Conservation (phyloP, 192 early-diverging fungal genomes). For the Backusella macrospora region DNA sequence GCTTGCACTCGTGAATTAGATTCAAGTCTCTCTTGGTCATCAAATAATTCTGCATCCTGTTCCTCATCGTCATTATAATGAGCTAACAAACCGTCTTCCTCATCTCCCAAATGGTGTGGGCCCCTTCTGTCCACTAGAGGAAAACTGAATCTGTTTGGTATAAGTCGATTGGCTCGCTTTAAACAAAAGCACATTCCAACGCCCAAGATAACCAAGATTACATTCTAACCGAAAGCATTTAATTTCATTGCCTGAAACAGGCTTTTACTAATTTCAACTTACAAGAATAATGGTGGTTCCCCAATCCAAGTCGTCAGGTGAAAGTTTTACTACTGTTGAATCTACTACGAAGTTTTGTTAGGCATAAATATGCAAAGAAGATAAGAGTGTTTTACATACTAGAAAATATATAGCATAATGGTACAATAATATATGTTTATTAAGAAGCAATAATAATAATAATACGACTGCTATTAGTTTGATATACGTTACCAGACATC, state of each 20-base stretch:
- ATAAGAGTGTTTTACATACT: too few relatives aligned
- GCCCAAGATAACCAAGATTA: slow-evolving; percentile 17
- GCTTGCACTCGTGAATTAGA: neutral
- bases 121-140: slow-evolving; percentile 16
- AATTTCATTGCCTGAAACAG: neutral
- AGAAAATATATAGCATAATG: too few relatives aligned
- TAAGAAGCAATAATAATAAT: too few relatives aligned
- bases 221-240: slow-evolving; percentile 13
- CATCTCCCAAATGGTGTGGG: slow-evolving; percentile 1
- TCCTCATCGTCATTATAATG: slow-evolving; percentile 16
- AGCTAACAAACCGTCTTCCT: slow-evolving; percentile 24
- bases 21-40: neutral
- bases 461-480: too few relatives aligned
- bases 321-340: neutral
- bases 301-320: slow-evolving; percentile 25
- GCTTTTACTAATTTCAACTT: neutral
- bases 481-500: too few relatives aligned
- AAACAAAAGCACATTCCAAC: slow-evolving; percentile 35
- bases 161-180: slow-evolving; percentile 24
- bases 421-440: too few relatives aligned
- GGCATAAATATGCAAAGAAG: too few relatives aligned
- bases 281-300: slow-evolving; percentile 20
- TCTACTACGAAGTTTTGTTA: neutral
- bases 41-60: slow-evolving; percentile 1
- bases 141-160: slow-evolving; percentile 31